Base-by-base conservation (phyloP, 352 stramenopile genomes). In the Phytophthora litchii region DNA sequence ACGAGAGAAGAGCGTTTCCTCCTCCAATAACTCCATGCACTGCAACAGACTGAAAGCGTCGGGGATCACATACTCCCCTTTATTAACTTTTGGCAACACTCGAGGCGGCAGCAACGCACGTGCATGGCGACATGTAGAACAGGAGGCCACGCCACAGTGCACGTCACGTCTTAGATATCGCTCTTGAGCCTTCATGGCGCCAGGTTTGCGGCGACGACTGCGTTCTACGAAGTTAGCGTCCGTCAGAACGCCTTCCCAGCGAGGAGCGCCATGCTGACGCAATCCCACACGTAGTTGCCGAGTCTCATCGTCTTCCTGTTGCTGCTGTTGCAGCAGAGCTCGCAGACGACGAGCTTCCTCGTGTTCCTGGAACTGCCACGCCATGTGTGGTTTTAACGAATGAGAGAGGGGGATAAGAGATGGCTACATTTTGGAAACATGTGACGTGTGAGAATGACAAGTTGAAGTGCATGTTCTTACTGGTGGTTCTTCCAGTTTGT, bases 11-110 rank as follows among this genome's bases (percentile, higher is more conserved):
- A 78, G 43, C 49, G 61, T 53, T 14, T 90, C 74, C 29, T 90
- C 72, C 35, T 91, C 75, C 13, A 92, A 55, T 13, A 95, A 67
- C 61, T 92, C 83, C 74, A 95, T 83, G 48, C 83, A 89, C 61
- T 89, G 80, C 40, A 91, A 35, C 41, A 95, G 48, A 36, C 72
- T 74, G 20, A 90, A 78, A 13, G 83, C 80, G 49, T 95, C 86
- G 0, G 86, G 86, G 10, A 92, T 68, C 14, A 95, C 62, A 43
- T 88, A 83, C 64, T 89, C 75, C 12, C 70, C 70, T 3, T 60
- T 35, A 1, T 57, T 37, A 2, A 82, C 78, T 0, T 68, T 54
- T 7, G 68, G 54, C 16, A 92, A 50, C 13, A 71, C 47, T 4
- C 74, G 64, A 68, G 1, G 3, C 17, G 67, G 67, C 13, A 70